A percentile compares a stretch with the other conserved stretches of the same genome.
Evolutionary conservation across 1,284 basidiomycete species (phyloP).

Genomic region (Trametes pubescens): DNA sequence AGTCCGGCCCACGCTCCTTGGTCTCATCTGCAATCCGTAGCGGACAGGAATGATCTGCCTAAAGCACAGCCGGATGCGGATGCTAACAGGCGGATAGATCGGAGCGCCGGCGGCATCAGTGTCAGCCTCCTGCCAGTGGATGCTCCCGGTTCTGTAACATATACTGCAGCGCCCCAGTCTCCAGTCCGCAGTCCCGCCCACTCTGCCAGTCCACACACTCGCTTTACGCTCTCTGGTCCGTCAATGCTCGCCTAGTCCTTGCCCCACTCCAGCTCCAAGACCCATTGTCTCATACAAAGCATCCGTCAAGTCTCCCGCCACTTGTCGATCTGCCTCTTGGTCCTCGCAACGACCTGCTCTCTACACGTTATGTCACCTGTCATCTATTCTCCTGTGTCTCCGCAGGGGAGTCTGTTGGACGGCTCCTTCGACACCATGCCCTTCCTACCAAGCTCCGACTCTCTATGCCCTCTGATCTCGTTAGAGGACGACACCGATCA

Average conservation of each 20-base stretch:
- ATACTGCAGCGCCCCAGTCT: constrained; percentile 21
- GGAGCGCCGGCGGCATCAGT: constrained; percentile 23
- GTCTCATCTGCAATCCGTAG: constrained; percentile 3
- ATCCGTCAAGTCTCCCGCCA: constrained; percentile 13
- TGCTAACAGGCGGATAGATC: constrained; percentile 21
- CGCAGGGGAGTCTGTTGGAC: constrained; percentile 11
- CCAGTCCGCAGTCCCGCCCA: constrained; percentile 5
- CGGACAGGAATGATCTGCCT: not conserved
- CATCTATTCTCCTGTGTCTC: constrained; percentile 27
- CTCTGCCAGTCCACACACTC: constrained; percentile 23
- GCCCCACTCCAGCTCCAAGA: constrained; percentile 14
- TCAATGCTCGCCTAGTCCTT: constrained; percentile 17
- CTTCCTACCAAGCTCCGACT: constrained; percentile 20
- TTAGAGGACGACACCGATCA: constrained; percentile 17
- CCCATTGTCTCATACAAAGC: constrained; percentile 26
- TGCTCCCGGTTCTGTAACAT: constrained; percentile 20
- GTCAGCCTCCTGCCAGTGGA: constrained; percentile 30
- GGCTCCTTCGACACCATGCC: constrained; percentile 19
- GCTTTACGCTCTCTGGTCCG: constrained; percentile 11
- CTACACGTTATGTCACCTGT: constrained; percentile 27
- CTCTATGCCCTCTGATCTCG: constrained; percentile 25
- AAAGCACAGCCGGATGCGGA: constrained; percentile 18
- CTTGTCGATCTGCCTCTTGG: constrained; percentile 12
- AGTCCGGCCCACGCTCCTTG: not conserved
- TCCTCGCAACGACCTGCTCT: constrained; percentile 15